phyloP scores from a whole-genome alignment of 2,329 filamentous ascomycete species.

The Zalaria sp. region DNA sequence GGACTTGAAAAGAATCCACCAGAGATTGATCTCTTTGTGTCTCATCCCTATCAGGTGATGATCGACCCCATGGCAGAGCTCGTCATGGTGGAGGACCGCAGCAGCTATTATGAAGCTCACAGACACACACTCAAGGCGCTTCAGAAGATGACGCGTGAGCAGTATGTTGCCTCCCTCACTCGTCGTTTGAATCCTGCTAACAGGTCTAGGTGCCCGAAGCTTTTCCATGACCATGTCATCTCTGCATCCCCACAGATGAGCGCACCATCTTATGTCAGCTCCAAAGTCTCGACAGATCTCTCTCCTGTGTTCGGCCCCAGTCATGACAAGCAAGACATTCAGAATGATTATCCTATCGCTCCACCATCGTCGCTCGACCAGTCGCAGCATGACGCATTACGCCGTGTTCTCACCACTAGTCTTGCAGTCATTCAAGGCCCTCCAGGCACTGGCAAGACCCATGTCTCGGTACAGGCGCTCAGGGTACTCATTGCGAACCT shows the following conservation, averaged over 20 bases:
- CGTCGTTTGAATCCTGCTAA: neutral
- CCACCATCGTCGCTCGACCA: conserved; percentile 43
- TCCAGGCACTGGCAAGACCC: conserved; percentile 69
- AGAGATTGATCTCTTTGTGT: conserved; percentile 63
- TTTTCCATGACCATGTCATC: no score
- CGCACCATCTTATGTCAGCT: neutral
- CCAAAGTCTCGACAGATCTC: neutral
- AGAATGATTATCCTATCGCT: neutral
- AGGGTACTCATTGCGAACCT: conserved; percentile 50
- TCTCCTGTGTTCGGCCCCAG: neutral
- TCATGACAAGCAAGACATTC: neutral
- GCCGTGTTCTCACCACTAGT: conserved; percentile 55
- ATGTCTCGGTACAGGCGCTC: conserved; percentile 61
- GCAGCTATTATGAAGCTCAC: conserved; percentile 63
- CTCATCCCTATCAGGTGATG: conserved; percentile 41
- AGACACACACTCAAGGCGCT: conserved; percentile 60
- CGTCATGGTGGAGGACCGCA: conserved; percentile 65
- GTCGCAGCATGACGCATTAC: conserved; percentile 56
- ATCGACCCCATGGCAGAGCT: conserved; percentile 57
- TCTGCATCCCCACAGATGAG: no score
- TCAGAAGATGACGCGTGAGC: conserved; percentile 48
- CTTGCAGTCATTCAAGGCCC: conserved; percentile 74
- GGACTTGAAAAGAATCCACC: conserved; percentile 53
- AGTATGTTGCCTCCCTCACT: conserved; percentile 14
- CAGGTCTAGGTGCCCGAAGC: neutral